Percentiles rank a stretch among this genome's conserved stretches.
phyloP scores from a whole-genome alignment of 2,329 filamentous ascomycete species.

The Dothiorella sarmentorum region DNA sequence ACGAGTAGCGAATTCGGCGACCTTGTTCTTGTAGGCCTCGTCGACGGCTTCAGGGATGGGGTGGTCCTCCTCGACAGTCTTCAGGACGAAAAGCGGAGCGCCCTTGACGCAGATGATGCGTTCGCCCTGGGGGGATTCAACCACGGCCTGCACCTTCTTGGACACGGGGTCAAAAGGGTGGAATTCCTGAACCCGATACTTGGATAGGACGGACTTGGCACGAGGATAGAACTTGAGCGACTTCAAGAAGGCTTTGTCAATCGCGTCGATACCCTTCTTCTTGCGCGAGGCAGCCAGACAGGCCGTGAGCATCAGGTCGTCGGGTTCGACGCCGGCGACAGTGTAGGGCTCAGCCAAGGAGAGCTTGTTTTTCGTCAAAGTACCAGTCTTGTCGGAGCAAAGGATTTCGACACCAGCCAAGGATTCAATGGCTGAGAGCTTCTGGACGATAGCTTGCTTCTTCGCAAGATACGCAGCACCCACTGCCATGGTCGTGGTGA shows the following conservation, averaged over 20 bases:
- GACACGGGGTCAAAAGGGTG: constrained; percentile 88
- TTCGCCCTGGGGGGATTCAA: constrained; percentile 79
- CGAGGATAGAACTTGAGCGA: constrained; percentile 76
- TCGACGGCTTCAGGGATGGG: constrained; percentile 72
- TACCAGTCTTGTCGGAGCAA: constrained; percentile 92
- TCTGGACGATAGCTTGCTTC: constrained; percentile 91
- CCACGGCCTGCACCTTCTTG: constrained; percentile 84
- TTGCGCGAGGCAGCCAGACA: constrained; percentile 87
- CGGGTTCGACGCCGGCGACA: constrained; percentile 74
- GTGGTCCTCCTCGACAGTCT: constrained; percentile 83
- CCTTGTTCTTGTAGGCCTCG: constrained; percentile 85
- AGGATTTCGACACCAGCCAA: constrained; percentile 90
- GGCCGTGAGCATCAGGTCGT: constrained; percentile 89
- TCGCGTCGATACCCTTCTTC: constrained; percentile 93
- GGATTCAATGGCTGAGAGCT: constrained; percentile 87
- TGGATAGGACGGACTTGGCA: constrained; percentile 74
- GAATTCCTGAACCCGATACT: constrained; percentile 83
- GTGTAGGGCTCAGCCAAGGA: constrained; percentile 82
- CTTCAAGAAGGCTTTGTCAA: constrained; percentile 93
- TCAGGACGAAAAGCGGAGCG: constrained; percentile 81
- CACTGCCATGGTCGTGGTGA: constrained; percentile 93
- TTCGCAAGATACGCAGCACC: constrained; percentile 87
- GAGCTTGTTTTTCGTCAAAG: constrained; percentile 90
- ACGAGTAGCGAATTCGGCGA: constrained; percentile 85
- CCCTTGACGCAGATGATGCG: constrained; percentile 87